A percentile compares a stretch with the other conserved stretches of the same genome.
Evolutionary conservation across 495 filamentous ascomycete species (phyloP).

Genomic region (Polyplosphaeria fusca): DNA sequence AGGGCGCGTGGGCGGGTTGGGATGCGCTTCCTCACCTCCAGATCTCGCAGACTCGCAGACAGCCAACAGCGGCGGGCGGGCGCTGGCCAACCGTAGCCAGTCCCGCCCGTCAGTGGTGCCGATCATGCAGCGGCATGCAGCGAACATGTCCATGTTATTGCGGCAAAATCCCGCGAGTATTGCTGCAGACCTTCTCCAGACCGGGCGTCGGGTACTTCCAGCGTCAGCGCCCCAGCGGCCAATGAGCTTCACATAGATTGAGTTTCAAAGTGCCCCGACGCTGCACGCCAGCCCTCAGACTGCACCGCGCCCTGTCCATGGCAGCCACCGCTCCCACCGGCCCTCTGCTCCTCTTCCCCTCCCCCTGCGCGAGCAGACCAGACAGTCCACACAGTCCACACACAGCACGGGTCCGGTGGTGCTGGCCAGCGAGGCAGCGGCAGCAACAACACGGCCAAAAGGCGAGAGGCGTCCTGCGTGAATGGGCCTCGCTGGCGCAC

Average conservation of each 20-base stretch:
- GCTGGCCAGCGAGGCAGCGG: no score
- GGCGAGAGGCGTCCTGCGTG: no score
- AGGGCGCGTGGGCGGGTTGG: slow-evolving; percentile 12
- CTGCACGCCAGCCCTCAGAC: slow-evolving; percentile 8
- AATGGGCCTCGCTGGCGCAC: no score
- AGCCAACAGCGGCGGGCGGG: slow-evolving; percentile 12
- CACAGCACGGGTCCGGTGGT: no score
- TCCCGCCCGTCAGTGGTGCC: slow-evolving; percentile 24
- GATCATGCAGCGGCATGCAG: slow-evolving; percentile 31
- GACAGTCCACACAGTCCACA: not conserved
- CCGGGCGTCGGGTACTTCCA: slow-evolving; percentile 18
- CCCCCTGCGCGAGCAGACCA: not conserved
- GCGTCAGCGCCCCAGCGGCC: slow-evolving; percentile 1
- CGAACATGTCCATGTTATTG: slow-evolving; percentile 25
- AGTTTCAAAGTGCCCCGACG: slow-evolving; percentile 29
- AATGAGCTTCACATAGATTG: slow-evolving; percentile 33
- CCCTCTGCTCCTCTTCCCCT: slow-evolving; percentile 11
- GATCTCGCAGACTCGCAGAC: slow-evolving; percentile 9
- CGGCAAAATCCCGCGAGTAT: slow-evolving; percentile 31
- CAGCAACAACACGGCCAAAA: no score
- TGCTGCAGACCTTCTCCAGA: slow-evolving; percentile 26
- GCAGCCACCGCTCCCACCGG: slow-evolving; percentile 8
- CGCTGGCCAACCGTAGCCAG: slow-evolving; percentile 21
- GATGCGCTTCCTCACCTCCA: not conserved
- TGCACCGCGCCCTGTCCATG: slow-evolving; percentile 16